Evolutionary conservation across 1,139 yeast species (phyloP).

Genomic region (Nakaseomyces glabratus): DNA sequence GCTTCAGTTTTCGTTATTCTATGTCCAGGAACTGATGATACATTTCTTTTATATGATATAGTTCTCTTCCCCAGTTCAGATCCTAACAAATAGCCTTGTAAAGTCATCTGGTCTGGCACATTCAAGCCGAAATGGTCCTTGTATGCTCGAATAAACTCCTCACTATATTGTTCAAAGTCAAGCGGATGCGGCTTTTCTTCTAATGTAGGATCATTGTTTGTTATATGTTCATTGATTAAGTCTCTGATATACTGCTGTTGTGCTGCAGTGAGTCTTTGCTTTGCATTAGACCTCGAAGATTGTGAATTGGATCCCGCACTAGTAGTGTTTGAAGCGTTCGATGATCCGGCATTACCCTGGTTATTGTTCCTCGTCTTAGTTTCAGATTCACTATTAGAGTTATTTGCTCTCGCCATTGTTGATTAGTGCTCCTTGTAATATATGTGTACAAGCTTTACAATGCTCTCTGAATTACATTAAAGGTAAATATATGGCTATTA

Average conservation of each 20-base stretch:
- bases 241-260: slow-evolving; percentile 30
- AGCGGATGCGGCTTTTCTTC: slow-evolving; percentile 19
- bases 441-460: no score
- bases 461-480: no score
- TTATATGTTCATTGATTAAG: slow-evolving; percentile 23
- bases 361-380: slow-evolving; percentile 10
- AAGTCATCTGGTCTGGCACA: slow-evolving; percentile 26
- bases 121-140: slow-evolving; percentile 27
- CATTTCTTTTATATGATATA: slow-evolving; percentile 21
- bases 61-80: slow-evolving; percentile 29
- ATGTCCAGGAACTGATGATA: slow-evolving; percentile 17
- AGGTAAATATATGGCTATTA: no score
- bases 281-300: slow-evolving; percentile 16
- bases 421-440: neutral
- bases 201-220: slow-evolving; percentile 26
- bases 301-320: slow-evolving; percentile 8
- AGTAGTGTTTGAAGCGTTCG: slow-evolving; percentile 4
- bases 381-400: slow-evolving; percentile 16
- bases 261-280: slow-evolving; percentile 28
- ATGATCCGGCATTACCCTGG: neutral
- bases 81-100: slow-evolving; percentile 28
- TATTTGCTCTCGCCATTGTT: slow-evolving; percentile 18
- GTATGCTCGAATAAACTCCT: slow-evolving; percentile 28
- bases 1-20: slow-evolving; percentile 25
- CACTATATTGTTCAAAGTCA: slow-evolving; percentile 27